Percentiles rank a stretch among this genome's conserved stretches.
Conservation (phyloP, 768 basidiomycete genomes). For the Phlebiopsis flavidoalba region DNA sequence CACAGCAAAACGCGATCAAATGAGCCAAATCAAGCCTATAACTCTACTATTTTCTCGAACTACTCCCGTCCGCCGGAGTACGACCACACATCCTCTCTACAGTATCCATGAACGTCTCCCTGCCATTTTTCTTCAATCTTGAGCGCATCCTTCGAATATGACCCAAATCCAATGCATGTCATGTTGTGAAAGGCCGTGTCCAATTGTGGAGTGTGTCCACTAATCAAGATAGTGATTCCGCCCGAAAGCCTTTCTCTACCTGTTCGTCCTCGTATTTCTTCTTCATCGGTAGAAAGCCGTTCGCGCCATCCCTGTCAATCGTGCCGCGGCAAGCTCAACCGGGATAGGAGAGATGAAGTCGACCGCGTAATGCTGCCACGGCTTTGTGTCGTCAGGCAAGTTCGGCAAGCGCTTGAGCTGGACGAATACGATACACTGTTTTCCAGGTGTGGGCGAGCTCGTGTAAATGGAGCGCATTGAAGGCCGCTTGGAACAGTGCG, state of each 20-base stretch:
- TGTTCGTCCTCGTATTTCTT: conserved; percentile 7
- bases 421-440: conserved; percentile 2
- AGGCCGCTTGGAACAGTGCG: conserved; percentile 14
- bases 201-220: not conserved
- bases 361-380: conserved; percentile 11
- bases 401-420: conserved; percentile 5
- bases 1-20: not conserved
- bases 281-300: conserved; percentile 6
- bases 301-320: not conserved
- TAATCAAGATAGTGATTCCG: conserved; percentile 9
- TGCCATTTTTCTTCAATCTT: conserved; percentile 12
- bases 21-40: not conserved
- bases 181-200: conserved; percentile 9
- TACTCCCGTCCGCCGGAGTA: not conserved
- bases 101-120: conserved; percentile 12
- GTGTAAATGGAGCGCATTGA: conserved; percentile 8
- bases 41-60: not conserved
- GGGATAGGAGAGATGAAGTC: not conserved
- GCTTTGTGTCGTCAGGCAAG: not conserved
- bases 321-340: not conserved
- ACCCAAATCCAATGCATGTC: conserved; percentile 11
- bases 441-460: conserved; percentile 1
- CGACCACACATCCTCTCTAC: conserved; percentile 13
- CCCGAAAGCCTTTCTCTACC: conserved; percentile 8
- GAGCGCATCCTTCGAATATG: conserved; percentile 6